Base-by-base conservation (phyloP, 23 red algal species). In the Gracilaria domingensis region DNA sequence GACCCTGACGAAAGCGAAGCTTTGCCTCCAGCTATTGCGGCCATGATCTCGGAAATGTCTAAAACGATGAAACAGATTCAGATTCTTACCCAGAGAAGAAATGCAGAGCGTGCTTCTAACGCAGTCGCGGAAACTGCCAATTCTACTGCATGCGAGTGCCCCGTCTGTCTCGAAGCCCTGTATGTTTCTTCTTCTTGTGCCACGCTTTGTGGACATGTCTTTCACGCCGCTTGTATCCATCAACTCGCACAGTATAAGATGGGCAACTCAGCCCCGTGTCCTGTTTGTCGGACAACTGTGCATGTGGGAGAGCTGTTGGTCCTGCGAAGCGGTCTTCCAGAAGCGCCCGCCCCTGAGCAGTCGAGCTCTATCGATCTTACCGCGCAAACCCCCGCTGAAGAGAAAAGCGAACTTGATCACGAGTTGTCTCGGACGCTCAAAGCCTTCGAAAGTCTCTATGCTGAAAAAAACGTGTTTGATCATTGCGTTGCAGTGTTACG, bases 201-300 rank as follows among this genome's bases (percentile, higher is more conserved):
- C 11, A 77, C 72, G 12, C 35, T 77, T 33, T 77, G 72, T 30
- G 72, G 72, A 49, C 72, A 77, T 77, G 45, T 77, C 40, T 50
- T 77, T 51, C 72, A 77, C 45, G 20, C 34, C 50, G 72, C 72
- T 28, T 77, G 72, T 50, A 50, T 77, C 8, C 42, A 77, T 23
- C 38, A 77, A 23, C 45, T 77, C 4, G 6, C 20, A 29, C 40
- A 77, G 38, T 77, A 51, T 77, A 21, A 37, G 3, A 23, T 40
- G 4, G 8, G n/a, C 17, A 77, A 77, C 1, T 20, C 34, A 17
- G 34, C 39, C 26, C 24, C 72, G 2, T 77, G 72, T 30, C 72
- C 72, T 26, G 45, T 77, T 16, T 77, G 72, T 20, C 72, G 72
- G 30, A 23, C 30, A 28, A 30, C 35, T 77, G 72, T 77, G 1